phyloP scores from a whole-genome alignment of 208 protist genomes.

The Porcisia hertigi region DNA sequence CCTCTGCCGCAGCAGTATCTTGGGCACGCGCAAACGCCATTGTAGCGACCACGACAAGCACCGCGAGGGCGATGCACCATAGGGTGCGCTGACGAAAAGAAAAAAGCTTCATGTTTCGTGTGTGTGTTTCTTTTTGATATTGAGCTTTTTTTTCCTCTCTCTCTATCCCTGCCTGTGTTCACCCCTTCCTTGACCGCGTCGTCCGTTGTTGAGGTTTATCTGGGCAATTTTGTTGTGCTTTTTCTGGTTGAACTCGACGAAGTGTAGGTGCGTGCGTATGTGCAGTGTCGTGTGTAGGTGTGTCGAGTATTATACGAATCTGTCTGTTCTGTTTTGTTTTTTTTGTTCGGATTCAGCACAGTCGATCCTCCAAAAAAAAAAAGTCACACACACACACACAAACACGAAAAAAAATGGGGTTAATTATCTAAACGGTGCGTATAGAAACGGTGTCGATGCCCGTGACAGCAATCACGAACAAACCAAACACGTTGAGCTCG shows the following conservation, averaged over 20 bases:
- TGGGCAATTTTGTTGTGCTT: no score
- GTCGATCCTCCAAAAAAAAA: not conserved
- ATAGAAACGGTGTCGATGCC: not conserved
- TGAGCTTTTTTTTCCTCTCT: not conserved
- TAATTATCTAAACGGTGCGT: not conserved
- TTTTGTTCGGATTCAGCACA: no score
- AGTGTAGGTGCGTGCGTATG: no score
- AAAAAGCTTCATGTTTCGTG: not conserved
- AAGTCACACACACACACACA: not conserved
- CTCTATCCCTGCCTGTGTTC: not conserved
- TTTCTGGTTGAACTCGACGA: no score
- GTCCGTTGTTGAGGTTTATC: no score
- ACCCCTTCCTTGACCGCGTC: no score
- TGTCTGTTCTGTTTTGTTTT: no score
- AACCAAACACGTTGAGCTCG: not conserved
- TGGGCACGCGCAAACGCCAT: constrained; percentile 21
- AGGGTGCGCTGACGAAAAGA: constrained; percentile 20
- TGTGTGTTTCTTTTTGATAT: not conserved
- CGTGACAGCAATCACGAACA: constrained; percentile 9
- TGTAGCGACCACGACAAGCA: constrained; percentile 15
- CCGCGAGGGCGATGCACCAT: constrained; percentile 18
- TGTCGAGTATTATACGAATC: no score
- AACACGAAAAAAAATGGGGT: not conserved
- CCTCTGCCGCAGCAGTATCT: not conserved
- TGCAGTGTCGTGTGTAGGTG: no score